These are phyloP conservation scores for Populus tremula DNA, from an alignment of 345 rosid genomes.

Conservation along the genomic window DNA sequence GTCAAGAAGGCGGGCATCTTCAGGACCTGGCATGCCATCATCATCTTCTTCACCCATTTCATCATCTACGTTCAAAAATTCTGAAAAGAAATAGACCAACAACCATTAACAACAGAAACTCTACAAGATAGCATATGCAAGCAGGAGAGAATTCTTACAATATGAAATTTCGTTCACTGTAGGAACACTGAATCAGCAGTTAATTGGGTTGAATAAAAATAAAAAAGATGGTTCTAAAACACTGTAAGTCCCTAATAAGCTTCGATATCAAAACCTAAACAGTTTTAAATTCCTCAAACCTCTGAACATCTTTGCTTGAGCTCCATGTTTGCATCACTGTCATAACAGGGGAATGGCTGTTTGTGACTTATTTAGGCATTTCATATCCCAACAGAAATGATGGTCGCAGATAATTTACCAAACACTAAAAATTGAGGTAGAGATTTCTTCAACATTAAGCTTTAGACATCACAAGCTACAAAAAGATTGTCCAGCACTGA, in stretches of 20 bases:
- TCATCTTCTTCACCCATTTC: slow-evolving; percentile 67
- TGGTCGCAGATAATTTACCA: neutral
- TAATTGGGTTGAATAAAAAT: neutral
- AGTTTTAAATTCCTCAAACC: neutral
- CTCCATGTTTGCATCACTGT: neutral
- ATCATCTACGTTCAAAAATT: slow-evolving; percentile 85
- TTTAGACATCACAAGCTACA: neutral
- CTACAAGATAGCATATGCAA: neutral
- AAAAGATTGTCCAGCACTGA: neutral
- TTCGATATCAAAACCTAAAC: neutral
- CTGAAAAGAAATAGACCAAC: slow-evolving; percentile 34
- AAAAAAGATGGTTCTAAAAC: neutral
- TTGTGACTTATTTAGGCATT: neutral
- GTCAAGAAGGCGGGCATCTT: slow-evolving; percentile 65
- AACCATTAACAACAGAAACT: neutral
- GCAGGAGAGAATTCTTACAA: neutral
- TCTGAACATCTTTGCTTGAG: neutral
- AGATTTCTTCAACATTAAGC: neutral
- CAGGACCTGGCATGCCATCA: slow-evolving; percentile 46
- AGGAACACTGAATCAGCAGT: neutral
- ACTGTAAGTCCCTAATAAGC: neutral
- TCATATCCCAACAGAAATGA: neutral
- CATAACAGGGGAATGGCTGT: neutral
- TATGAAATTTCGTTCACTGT: neutral
- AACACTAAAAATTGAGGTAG: neutral